Evolutionary conservation across 2,329 filamentous ascomycete species (phyloP).

Genomic region (Arthroderma uncinatum): DNA sequence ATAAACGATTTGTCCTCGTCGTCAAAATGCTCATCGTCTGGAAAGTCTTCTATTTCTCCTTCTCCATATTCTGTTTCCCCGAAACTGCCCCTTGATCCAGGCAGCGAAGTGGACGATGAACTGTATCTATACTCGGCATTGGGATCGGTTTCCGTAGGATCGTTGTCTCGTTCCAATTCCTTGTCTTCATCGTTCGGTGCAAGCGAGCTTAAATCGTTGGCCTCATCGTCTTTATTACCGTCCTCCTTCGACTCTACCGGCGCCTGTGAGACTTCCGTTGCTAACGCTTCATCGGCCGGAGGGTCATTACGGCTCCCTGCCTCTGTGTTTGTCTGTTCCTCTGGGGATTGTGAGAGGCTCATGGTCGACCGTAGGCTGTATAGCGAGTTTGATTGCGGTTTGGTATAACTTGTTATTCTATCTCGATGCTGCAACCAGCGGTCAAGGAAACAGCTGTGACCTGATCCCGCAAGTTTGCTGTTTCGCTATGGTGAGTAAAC

Average conservation of each 20-base stretch:
- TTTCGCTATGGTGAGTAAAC: background rate
- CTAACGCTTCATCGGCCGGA: background rate
- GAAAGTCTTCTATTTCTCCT: background rate
- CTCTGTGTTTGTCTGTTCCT: background rate
- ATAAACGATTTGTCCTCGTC: background rate
- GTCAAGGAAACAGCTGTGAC: background rate
- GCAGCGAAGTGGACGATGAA: constrained; percentile 3
- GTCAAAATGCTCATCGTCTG: background rate
- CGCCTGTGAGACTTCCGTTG: background rate
- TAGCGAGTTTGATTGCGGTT: background rate
- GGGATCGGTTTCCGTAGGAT: background rate
- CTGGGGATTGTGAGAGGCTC: background rate
- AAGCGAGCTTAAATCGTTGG: background rate
- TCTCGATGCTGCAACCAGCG: background rate
- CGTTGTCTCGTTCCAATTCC: background rate
- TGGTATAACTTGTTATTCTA: background rate
- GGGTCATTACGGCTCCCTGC: background rate
- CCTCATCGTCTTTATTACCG: background rate
- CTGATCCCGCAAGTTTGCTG: background rate
- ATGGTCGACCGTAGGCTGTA: background rate
- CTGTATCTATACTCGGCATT: background rate
- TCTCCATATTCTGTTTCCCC: background rate
- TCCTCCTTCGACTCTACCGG: background rate
- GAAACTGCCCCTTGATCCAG: constrained; percentile 1
- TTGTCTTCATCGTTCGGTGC: background rate